Evolutionary conservation across 1,284 basidiomycete species (phyloP).

Genomic region (Schizophyllum amplum): DNA sequence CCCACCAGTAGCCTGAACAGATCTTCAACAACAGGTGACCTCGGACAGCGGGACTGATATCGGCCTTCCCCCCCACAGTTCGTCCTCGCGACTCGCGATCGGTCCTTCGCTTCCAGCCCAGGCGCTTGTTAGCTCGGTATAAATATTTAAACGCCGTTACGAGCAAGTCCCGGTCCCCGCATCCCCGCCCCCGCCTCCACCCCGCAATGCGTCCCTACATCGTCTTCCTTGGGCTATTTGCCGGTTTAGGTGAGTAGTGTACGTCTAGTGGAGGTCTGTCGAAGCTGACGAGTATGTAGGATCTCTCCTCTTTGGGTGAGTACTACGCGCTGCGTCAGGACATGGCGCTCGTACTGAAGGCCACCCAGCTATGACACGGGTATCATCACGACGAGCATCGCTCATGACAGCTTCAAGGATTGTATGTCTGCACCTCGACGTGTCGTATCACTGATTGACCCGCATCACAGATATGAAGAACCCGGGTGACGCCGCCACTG

Average conservation of each 20-base stretch:
- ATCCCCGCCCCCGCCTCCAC: conserved; percentile 46
- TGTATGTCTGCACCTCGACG: conserved; percentile 36
- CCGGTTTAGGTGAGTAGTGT: conserved; percentile 8
- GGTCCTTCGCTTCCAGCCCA: neutral
- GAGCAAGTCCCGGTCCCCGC: conserved; percentile 52
- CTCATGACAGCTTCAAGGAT: conserved; percentile 14
- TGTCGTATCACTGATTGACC: neutral
- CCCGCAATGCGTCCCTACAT: neutral
- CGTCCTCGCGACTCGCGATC: neutral
- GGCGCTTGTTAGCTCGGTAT: conserved; percentile 10
- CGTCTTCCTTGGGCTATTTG: conserved; percentile 1
- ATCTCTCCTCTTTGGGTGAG: neutral
- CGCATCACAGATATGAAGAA: conserved; percentile 12
- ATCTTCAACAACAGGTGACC: neutral
- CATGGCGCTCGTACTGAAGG: conserved; percentile 15
- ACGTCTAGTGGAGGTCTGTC: neutral
- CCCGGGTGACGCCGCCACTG: conserved; percentile 10
- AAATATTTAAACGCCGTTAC: neutral
- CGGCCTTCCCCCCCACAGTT: neutral
- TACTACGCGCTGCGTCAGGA: neutral
- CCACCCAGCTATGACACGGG: conserved; percentile 12
- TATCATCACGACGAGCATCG: conserved; percentile 14
- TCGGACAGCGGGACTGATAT: neutral
- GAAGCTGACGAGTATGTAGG: neutral
- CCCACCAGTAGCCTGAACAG: neutral